phyloP scores from a whole-genome alignment of 352 stramenopile species.

The Blastocystis sp. region DNA sequence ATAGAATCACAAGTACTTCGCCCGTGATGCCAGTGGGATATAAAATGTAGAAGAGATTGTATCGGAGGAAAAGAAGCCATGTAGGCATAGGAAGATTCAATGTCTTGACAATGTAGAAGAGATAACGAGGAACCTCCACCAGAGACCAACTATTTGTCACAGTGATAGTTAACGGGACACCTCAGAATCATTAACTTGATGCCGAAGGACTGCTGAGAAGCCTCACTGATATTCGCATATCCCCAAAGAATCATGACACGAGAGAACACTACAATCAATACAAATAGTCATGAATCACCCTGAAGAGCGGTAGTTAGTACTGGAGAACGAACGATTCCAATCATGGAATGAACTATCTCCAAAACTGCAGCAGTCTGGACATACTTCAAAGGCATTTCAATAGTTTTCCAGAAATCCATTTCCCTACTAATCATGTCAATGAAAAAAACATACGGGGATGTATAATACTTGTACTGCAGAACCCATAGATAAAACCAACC shows the following conservation, averaged over 20 bases:
- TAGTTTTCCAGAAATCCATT: slow-evolving; percentile 12
- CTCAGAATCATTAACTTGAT: slow-evolving; percentile 82
- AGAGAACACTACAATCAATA: slow-evolving; percentile 76
- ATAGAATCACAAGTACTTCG: slow-evolving; percentile 64
- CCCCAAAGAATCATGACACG: slow-evolving; percentile 87
- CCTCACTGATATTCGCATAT: slow-evolving; percentile 83
- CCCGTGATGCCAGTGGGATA: slow-evolving; percentile 93
- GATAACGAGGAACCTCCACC: slow-evolving; percentile 89
- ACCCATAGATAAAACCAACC: slow-evolving; percentile 58
- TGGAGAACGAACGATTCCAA: slow-evolving; percentile 90
- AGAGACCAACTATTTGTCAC: slow-evolving; percentile 75
- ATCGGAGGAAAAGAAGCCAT: slow-evolving; percentile 92
- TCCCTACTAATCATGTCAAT: not conserved
- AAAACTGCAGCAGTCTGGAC: slow-evolving; percentile 89
- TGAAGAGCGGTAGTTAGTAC: slow-evolving; percentile 87
- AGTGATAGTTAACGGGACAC: not conserved
- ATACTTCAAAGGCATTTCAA: slow-evolving; percentile 26
- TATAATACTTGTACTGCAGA: not conserved
- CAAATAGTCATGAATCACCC: slow-evolving; percentile 25
- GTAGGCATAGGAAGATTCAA: slow-evolving; percentile 83
- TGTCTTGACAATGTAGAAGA: slow-evolving; percentile 93
- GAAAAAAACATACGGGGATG: not conserved
- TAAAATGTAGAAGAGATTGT: slow-evolving; percentile 94
- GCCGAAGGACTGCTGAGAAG: slow-evolving; percentile 76
- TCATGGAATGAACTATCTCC: slow-evolving; percentile 89